Percentiles rank a stretch among this genome's conserved stretches.
Evolutionary conservation across 805 yeast species (phyloP).

Genomic region (Pichia membranifaciens): DNA sequence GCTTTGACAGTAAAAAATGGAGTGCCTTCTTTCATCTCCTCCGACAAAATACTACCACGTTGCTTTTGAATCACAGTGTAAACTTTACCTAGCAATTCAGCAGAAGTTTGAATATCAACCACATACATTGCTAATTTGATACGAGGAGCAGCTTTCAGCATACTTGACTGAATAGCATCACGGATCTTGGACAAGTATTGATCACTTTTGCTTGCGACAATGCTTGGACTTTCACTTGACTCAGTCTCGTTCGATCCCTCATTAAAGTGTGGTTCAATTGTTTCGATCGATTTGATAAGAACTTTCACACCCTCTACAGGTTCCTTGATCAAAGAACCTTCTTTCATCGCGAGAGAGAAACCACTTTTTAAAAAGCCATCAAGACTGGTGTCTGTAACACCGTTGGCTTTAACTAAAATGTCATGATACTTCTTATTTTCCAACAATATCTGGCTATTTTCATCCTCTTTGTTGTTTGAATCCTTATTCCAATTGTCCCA

Average conservation of each 20-base stretch:
- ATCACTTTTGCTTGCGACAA: slow-evolving; percentile 26
- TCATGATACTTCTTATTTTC: slow-evolving; percentile 39
- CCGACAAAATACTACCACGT: slow-evolving; percentile 78
- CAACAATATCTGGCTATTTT: slow-evolving; percentile 26
- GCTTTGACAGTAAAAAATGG: slow-evolving; percentile 90
- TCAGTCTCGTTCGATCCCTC: slow-evolving; percentile 35
- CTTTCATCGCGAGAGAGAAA: slow-evolving; percentile 71
- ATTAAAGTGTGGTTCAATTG: slow-evolving; percentile 16
- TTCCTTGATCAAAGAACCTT: slow-evolving; percentile 88
- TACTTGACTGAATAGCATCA: slow-evolving; percentile 63
- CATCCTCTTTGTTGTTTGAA: slow-evolving; percentile 10
- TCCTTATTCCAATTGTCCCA: slow-evolving; percentile 14
- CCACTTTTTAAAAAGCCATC: slow-evolving; percentile 44
- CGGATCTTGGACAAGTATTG: slow-evolving; percentile 62
- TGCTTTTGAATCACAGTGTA: slow-evolving; percentile 89
- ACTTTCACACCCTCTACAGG: slow-evolving; percentile 78
- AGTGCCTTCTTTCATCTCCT: slow-evolving; percentile 97
- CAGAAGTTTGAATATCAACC: slow-evolving; percentile 91
- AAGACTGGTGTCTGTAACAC: neutral
- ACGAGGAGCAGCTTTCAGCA: slow-evolving; percentile 83
- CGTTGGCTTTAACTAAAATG: slow-evolving; percentile 64
- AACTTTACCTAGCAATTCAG: slow-evolving; percentile 92
- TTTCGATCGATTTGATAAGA: slow-evolving; percentile 33
- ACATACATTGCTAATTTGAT: slow-evolving; percentile 87
- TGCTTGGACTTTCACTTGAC: too few species aligned